Conservation (phyloP, 2,329 filamentous ascomycete species). For the Fusarium subglutinans region DNA sequence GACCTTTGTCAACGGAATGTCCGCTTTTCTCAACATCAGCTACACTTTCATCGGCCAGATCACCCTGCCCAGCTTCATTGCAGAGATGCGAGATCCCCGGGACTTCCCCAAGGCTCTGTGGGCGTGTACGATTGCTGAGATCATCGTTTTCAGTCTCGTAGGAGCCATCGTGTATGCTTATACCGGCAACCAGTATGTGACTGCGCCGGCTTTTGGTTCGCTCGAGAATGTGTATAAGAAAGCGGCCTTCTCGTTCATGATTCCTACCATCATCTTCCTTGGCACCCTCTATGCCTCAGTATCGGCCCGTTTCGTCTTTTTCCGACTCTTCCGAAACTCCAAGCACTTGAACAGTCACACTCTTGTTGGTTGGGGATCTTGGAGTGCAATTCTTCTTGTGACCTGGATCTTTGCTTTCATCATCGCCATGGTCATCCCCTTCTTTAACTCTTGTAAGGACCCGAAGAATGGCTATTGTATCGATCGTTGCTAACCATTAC, state of each 20-base stretch:
- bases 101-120: constrained; percentile 95
- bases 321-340: constrained; percentile 83
- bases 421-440: constrained; percentile 91
- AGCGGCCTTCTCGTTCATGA: constrained; percentile 92
- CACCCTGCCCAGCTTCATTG: constrained; percentile 92
- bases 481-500: constrained; percentile 14
- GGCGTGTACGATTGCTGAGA: constrained; percentile 87
- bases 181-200: constrained; percentile 89
- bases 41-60: constrained; percentile 98
- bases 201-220: constrained; percentile 86
- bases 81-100: constrained; percentile 81
- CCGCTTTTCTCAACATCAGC: constrained; percentile 92
- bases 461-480: not conserved
- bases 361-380: constrained; percentile 79
- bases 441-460: constrained; percentile 78
- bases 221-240: constrained; percentile 85
- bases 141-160: constrained; percentile 85
- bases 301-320: constrained; percentile 89
- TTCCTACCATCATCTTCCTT: constrained; percentile 91
- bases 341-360: constrained; percentile 85
- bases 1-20: constrained; percentile 83
- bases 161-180: constrained; percentile 86
- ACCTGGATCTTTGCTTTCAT: constrained; percentile 92
- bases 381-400: constrained; percentile 73
- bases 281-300: constrained; percentile 92